phyloP scores from a whole-genome alignment of 352 stramenopile genomes.

The Phytophthora pseudosyringae region DNA sequence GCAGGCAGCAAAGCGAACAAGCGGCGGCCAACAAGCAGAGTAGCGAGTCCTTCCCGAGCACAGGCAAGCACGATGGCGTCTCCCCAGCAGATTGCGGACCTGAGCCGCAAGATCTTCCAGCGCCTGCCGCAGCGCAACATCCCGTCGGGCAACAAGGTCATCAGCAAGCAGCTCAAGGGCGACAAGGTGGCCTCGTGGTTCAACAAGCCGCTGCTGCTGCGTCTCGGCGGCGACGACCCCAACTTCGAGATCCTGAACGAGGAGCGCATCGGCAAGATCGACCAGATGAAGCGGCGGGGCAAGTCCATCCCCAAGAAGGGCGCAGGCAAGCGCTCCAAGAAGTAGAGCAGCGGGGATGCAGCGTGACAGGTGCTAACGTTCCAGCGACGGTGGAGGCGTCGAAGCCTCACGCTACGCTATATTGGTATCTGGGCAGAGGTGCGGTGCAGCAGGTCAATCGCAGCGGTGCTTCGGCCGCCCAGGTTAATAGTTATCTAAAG shows the following conservation, averaged over 20 bases:
- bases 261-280: constrained; percentile 77
- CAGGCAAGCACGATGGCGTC: constrained; percentile 40
- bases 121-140: constrained; percentile 83
- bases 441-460: neutral
- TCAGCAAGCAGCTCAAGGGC: constrained; percentile 89
- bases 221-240: constrained; percentile 81
- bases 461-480: neutral
- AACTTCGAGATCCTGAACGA: constrained; percentile 87
- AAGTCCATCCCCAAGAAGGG: constrained; percentile 90
- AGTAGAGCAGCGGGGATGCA: constrained; percentile 50
- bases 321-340: constrained; percentile 87
- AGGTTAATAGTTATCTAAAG: constrained; percentile 26
- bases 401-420: neutral
- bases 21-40: constrained; percentile 7
- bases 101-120: constrained; percentile 90
- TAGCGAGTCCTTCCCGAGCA: constrained; percentile 4
- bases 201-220: constrained; percentile 80
- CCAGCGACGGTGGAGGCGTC: constrained; percentile 11
- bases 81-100: constrained; percentile 74
- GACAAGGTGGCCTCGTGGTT: constrained; percentile 89
- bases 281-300: constrained; percentile 89
- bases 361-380: constrained; percentile 11
- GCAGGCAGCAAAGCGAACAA: constrained; percentile 19
- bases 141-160: constrained; percentile 87
- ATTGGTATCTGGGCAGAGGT: neutral